Conservation (phyloP, 2,329 filamentous ascomycete species). For the Dothideomycetes sp. region DNA sequence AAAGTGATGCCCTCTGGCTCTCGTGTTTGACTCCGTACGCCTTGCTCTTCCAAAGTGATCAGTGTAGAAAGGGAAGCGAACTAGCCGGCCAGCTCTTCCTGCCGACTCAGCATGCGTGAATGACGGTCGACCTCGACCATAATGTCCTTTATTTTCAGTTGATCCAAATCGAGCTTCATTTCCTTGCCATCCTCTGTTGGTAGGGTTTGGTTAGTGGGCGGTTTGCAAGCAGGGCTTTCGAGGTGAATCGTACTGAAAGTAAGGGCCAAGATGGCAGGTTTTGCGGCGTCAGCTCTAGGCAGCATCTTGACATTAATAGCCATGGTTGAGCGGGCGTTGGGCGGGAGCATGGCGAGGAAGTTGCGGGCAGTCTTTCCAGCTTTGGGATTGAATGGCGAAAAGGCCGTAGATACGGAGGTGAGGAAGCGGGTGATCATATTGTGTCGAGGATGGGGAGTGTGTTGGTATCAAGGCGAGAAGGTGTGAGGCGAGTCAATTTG, state of each 20-base stretch:
- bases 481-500: too few species aligned
- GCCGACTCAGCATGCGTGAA: constrained; percentile 69
- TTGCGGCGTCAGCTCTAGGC: constrained; percentile 51
- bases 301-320: constrained; percentile 69
- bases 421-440: constrained; percentile 78
- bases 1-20: too few species aligned
- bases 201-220: constrained; percentile 10
- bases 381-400: constrained; percentile 79
- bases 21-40: constrained; percentile 7
- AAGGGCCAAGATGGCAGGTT: constrained; percentile 58
- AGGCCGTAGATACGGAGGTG: constrained; percentile 72
- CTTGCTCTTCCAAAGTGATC: constrained; percentile 4
- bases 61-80: constrained; percentile 2
- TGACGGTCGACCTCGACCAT: constrained; percentile 84
- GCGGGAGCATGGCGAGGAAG: constrained; percentile 76
- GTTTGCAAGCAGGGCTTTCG: not conserved
- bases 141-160: constrained; percentile 74
- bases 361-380: constrained; percentile 70
- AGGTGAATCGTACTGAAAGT: constrained; percentile 63
- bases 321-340: constrained; percentile 64
- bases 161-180: constrained; percentile 69
- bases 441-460: too few species aligned
- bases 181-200: constrained; percentile 80
- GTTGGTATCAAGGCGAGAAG: too few species aligned
- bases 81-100: constrained; percentile 58